Evolutionary conservation across 768 basidiomycete species (phyloP), one percentile per base, ranked within the genome.

Genomic region (Paxillus involutus): DNA sequence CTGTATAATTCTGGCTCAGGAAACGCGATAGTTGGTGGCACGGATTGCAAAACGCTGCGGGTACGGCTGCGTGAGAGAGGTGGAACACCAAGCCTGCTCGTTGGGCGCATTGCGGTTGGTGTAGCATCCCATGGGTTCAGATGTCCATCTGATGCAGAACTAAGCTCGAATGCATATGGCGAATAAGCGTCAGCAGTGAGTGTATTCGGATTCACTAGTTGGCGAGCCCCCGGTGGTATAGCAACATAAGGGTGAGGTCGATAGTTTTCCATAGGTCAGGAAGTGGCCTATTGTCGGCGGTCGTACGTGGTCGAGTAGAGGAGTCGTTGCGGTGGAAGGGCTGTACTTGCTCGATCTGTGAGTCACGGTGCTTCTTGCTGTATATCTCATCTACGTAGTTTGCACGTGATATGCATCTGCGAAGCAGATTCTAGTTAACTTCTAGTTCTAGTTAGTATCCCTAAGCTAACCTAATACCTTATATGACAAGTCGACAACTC

Each of bases 1-100:
- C 80, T 78, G 53, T 77, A 72, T 29, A 82, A 55, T 56, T 80
- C 77, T 12, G 83, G 78, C 44, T 86, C 80, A 24, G 83, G 80
- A 56, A 83, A 81, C 6, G 74, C 56, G 16, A 80, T 64, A 8
- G 64, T 61, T 8, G 64, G 53, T 35, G 61, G 53, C 7, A 61
- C 58, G 5, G 55, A 56, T 46, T 73, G 68, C 19, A 71, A 59
- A n/a, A 68, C 69, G 59, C 76, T 80, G 29, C 65, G 63, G 13
- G 81, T 60, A 47, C 79, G 73, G 51, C 63, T 71, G 33, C 71
- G 67, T 24, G 69, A 56, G 41, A 65, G 64, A 59, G 63, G 55
- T 47, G 52, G 49, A 44, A 62, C n/a, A 48, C 57, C 39, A 45
- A 63, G 24, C 53, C 60, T 55, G 52, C 56, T 53, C 49, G 59